phyloP scores from a whole-genome alignment of 768 basidiomycete species.

The Lentinula sp. region DNA sequence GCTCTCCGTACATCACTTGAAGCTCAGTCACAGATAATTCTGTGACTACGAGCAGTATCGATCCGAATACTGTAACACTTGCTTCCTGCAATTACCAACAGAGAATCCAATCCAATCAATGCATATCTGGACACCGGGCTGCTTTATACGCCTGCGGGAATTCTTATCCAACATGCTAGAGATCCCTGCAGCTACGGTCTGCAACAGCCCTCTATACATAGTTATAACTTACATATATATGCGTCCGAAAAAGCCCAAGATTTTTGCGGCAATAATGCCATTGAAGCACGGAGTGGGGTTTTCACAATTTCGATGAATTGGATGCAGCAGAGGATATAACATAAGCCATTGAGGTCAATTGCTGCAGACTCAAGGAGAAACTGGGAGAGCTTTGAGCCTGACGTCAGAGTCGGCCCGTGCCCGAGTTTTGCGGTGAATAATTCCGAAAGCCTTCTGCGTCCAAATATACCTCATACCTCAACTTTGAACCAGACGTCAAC shows the following conservation, averaged over 20 bases:
- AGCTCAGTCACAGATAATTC: constrained; percentile 10
- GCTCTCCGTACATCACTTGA: constrained; percentile 13
- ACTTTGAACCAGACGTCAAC: neutral
- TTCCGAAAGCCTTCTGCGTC: neutral
- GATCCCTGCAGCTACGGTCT: too few relatives aligned
- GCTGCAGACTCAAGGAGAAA: neutral
- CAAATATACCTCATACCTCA: neutral
- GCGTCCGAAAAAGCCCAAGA: too few relatives aligned
- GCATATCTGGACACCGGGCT: too few relatives aligned
- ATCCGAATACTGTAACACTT: neutral
- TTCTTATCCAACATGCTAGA: too few relatives aligned
- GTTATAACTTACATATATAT: too few relatives aligned
- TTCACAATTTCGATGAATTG: too few relatives aligned
- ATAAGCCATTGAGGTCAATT: neutral
- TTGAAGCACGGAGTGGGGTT: too few relatives aligned
- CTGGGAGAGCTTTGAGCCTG: neutral
- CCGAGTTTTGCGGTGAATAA: neutral
- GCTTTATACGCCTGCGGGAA: too few relatives aligned
- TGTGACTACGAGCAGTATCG: constrained; percentile 10
- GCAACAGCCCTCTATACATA: too few relatives aligned
- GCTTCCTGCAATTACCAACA: neutral
- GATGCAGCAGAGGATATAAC: too few relatives aligned
- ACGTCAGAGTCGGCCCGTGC: neutral
- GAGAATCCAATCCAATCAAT: too few relatives aligned
- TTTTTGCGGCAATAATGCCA: too few relatives aligned